Conservation (phyloP, 345 rosid species). For the Pelargonium nanum region DNA sequence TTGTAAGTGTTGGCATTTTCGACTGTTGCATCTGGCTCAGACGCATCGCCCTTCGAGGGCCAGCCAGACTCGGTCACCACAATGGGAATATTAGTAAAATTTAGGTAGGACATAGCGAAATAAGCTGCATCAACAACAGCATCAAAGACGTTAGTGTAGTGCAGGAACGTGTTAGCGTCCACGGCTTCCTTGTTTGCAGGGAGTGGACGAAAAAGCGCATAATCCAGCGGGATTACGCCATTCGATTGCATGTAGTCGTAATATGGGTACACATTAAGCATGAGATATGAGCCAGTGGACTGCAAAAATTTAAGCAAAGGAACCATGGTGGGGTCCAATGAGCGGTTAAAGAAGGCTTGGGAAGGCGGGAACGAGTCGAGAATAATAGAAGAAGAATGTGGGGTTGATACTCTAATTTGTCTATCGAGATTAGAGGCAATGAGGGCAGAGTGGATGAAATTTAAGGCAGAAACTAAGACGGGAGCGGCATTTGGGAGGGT, state of each 20-base stretch:
- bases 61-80: conserved; percentile 87
- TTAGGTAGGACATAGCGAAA: conserved; percentile 74
- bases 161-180: conserved; percentile 86
- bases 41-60: conserved; percentile 86
- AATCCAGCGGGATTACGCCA: conserved; percentile 68
- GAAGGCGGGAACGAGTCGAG: conserved; percentile 98
- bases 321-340: conserved; percentile 82
- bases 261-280: conserved; percentile 93
- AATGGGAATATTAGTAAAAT: conserved; percentile 69
- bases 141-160: conserved; percentile 89
- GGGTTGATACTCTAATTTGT: conserved; percentile 81
- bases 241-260: conserved; percentile 74
- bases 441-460: conserved; percentile 78
- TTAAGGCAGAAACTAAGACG: conserved; percentile 69
- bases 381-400: conserved; percentile 78
- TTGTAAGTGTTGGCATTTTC: conserved; percentile 91
- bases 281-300: conserved; percentile 61
- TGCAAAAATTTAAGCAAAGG: conserved; percentile 84
- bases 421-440: conserved; percentile 82
- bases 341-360: conserved; percentile 90
- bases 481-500: conserved; percentile 67
- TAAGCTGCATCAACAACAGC: conserved; percentile 91
- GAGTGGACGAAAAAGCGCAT: conserved; percentile 87
- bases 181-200: conserved; percentile 92
- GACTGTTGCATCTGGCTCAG: conserved; percentile 61